These are phyloP conservation scores for Candida xiaguanensis DNA, from an alignment of 805 yeast genomes.

Conservation along the genomic window DNA sequence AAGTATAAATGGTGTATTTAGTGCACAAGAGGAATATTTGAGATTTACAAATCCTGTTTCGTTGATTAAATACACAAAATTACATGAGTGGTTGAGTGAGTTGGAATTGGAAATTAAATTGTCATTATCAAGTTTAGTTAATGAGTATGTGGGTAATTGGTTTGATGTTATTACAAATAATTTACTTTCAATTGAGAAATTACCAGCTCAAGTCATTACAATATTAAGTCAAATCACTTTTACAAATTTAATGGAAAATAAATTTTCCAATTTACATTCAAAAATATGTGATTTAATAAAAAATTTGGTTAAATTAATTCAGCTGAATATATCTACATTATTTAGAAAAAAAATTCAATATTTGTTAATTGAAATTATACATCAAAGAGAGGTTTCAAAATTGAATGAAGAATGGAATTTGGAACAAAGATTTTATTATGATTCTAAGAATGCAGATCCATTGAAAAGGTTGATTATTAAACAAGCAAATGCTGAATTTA, in stretches of 20 bases:
- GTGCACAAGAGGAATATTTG: constrained; percentile 66
- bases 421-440: constrained; percentile 49
- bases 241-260: constrained; percentile 42
- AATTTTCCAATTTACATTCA: not conserved
- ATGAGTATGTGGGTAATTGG: constrained; percentile 21
- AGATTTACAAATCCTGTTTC: constrained; percentile 41
- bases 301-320: constrained; percentile 23
- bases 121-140: constrained; percentile 41
- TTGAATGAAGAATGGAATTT: constrained; percentile 41
- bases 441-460: constrained; percentile 18
- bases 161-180: not conserved
- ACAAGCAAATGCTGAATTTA: constrained; percentile 50
- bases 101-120: constrained; percentile 53
- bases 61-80: constrained; percentile 34
- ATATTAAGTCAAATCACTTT: constrained; percentile 57
- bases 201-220: constrained; percentile 55
- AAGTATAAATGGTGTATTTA: constrained; percentile 44
- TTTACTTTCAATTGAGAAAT: constrained; percentile 26
- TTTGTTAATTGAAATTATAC: constrained; percentile 64
- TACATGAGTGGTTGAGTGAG: constrained; percentile 59
- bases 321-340: constrained; percentile 19
- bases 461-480: constrained; percentile 38
- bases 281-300: constrained; percentile 12
- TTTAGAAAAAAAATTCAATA: constrained; percentile 50
- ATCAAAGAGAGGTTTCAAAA: constrained; percentile 45